These are phyloP conservation scores for Eucalyptus melliodora DNA, from an alignment of 345 rosid genomes.

Conservation along the genomic window DNA sequence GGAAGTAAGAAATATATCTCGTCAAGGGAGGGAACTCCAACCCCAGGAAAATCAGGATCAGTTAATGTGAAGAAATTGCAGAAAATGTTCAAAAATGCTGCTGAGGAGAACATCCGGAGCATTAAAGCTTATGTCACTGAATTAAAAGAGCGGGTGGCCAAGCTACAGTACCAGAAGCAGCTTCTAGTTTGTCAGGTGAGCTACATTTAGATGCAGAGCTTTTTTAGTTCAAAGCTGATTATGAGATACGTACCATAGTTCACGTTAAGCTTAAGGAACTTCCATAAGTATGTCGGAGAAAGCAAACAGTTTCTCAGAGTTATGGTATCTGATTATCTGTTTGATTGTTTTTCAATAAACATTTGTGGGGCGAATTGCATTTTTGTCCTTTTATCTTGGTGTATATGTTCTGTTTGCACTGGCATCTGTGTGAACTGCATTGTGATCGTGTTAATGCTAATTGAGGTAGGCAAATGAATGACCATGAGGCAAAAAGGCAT, in stretches of 20 bases:
- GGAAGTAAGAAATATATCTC: slow-evolving; percentile 12
- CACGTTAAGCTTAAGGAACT: not conserved
- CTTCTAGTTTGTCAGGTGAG: slow-evolving; percentile 94
- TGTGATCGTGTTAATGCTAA: not conserved
- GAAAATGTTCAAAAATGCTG: slow-evolving; percentile 91
- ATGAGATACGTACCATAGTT: not conserved
- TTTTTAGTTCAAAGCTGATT: not conserved
- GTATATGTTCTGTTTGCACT: not conserved
- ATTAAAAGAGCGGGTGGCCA: slow-evolving; percentile 89
- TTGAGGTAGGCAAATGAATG: not conserved
- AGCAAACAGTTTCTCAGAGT: not conserved
- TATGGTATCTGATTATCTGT: not conserved
- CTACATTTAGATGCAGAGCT: not conserved
- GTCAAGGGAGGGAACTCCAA: slow-evolving; percentile 62
- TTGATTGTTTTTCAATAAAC: not conserved
- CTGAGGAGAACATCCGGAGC: slow-evolving; percentile 83
- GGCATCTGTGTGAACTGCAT: not conserved
- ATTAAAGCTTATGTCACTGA: slow-evolving; percentile 81
- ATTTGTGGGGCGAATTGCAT: not conserved
- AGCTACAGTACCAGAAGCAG: slow-evolving; percentile 94
- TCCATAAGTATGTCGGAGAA: not conserved
- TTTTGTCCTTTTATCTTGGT: not conserved
- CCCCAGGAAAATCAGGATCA: slow-evolving; percentile 41
- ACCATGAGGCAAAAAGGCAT: not conserved
- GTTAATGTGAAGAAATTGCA: slow-evolving; percentile 89